A percentile compares a stretch with the other conserved stretches of the same genome.
Evolutionary conservation across 768 basidiomycete species (phyloP).

Genomic region (Suillus placidus): DNA sequence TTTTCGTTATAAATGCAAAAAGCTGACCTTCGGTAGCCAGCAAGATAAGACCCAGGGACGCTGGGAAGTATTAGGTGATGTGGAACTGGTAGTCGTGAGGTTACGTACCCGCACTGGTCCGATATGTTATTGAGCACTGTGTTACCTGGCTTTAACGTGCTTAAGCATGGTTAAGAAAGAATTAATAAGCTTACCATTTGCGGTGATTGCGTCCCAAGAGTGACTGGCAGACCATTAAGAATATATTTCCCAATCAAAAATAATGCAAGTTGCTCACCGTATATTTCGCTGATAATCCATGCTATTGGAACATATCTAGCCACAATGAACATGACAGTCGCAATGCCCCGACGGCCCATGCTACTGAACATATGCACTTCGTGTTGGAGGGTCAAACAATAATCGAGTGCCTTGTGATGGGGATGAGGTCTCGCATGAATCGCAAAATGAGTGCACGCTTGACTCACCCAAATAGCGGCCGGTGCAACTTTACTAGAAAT

Average conservation of each 20-base stretch:
- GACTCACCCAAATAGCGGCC: slow-evolving; percentile 12
- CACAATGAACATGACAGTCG: slow-evolving; percentile 13
- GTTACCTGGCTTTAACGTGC: background rate
- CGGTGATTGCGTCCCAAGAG: background rate
- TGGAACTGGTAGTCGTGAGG: background rate
- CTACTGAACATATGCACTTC: slow-evolving; percentile 13
- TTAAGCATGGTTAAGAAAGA: background rate
- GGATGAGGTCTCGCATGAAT: background rate
- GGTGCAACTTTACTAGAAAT: slow-evolving; percentile 10
- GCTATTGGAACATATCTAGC: slow-evolving; percentile 16
- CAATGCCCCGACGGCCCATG: slow-evolving; percentile 7
- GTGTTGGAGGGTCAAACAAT: slow-evolving; percentile 12
- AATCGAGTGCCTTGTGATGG: slow-evolving; percentile 10
- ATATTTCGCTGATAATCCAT: slow-evolving; percentile 10
- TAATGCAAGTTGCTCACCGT: slow-evolving; percentile 15
- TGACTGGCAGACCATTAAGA: background rate
- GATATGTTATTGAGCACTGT: slow-evolving; percentile 14
- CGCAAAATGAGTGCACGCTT: background rate
- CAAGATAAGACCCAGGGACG: slow-evolving; percentile 8
- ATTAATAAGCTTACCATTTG: slow-evolving; percentile 4
- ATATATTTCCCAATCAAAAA: too few relatives aligned
- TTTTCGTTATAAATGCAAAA: background rate
- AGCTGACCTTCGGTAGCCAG: slow-evolving; percentile 12
- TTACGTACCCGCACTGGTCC: slow-evolving; percentile 11
- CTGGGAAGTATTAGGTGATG: slow-evolving; percentile 3